Conservation (phyloP, 1,284 basidiomycete species). For the Entoloma clypeatum region DNA sequence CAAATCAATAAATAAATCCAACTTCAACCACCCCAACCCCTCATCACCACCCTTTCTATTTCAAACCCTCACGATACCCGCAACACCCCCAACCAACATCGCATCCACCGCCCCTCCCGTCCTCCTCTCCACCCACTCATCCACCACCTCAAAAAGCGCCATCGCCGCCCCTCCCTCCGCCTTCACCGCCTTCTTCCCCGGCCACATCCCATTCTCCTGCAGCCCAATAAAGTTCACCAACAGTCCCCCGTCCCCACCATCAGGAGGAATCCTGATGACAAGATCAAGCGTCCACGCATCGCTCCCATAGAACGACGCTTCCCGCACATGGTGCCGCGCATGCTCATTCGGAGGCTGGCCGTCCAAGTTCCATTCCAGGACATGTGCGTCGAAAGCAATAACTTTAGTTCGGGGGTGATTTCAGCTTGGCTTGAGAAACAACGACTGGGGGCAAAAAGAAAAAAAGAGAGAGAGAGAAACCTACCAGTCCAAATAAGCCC, state of each 20-base stretch:
- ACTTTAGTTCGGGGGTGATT: too few species aligned
- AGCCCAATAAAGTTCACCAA: slow-evolving; percentile 67
- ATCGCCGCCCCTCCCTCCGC: slow-evolving; percentile 55
- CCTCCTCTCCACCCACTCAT: slow-evolving; percentile 59
- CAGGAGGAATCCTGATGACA: slow-evolving; percentile 49
- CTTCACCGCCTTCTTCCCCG: slow-evolving; percentile 60
- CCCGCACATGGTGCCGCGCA: slow-evolving; percentile 89
- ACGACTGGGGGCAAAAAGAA: neutral
- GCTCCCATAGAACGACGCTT: slow-evolving; percentile 78
- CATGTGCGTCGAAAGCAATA: slow-evolving; percentile 90
- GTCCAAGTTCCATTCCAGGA: slow-evolving; percentile 83
- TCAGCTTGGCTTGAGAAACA: slow-evolving; percentile 7
- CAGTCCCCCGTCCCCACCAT: slow-evolving; percentile 30
- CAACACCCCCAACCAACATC: slow-evolving; percentile 64
- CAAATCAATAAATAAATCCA: too few species aligned
- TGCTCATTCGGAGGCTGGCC: slow-evolving; percentile 68
- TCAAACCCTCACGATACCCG: slow-evolving; percentile 48
- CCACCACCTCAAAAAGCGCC: slow-evolving; percentile 62
- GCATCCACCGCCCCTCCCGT: slow-evolving; percentile 61
- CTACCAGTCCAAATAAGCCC: slow-evolving; percentile 84
- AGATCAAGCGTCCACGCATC: slow-evolving; percentile 73
- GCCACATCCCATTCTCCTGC: slow-evolving; percentile 77
- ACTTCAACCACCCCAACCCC: too few species aligned
- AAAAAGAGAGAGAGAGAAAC: slow-evolving; percentile 20
- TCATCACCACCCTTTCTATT: neutral